Evolutionary conservation across 2,329 filamentous ascomycete genomes (phyloP).

Genomic region (Pyricularia pennisetigena): DNA sequence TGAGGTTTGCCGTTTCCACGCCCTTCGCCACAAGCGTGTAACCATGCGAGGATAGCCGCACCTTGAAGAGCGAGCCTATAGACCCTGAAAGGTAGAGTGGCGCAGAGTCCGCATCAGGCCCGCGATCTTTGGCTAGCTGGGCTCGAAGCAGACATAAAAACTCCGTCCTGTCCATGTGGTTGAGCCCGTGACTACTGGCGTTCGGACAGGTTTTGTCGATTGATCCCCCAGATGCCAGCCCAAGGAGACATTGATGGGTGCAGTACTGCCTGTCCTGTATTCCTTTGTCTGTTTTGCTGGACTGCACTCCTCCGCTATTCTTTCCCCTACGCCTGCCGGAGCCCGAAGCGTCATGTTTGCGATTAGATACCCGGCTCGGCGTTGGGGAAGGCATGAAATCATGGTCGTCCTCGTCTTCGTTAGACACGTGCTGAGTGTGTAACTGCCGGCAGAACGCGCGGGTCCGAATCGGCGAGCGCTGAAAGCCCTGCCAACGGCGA

Average conservation of each 20-base stretch:
- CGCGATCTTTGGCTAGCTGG: constrained; percentile 8
- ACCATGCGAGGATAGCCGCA: constrained; percentile 21
- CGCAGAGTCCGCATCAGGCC: constrained; percentile 17
- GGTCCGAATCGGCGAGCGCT: constrained; percentile 3
- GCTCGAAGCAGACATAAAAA: constrained; percentile 17
- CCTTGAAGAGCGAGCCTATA: constrained; percentile 24
- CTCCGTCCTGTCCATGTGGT: constrained; percentile 14
- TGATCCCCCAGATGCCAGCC: background rate
- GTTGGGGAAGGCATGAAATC: background rate
- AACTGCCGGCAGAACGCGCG: background rate
- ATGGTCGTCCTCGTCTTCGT: background rate
- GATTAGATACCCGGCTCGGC: background rate
- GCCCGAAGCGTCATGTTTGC: background rate
- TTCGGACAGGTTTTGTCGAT: background rate
- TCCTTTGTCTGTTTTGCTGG: background rate
- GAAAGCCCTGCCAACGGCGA: constrained; percentile 7
- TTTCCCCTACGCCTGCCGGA: background rate
- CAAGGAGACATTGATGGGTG: background rate
- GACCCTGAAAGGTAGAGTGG: constrained; percentile 19
- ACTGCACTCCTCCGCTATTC: background rate
- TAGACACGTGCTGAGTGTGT: background rate
- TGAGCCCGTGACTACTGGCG: constrained; percentile 11
- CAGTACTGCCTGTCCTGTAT: background rate
- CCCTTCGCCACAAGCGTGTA: constrained; percentile 30
- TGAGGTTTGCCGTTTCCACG: constrained; percentile 15